phyloP scores from a whole-genome alignment of 805 yeast species.

The Cyberlindnera samutprakarnensis region DNA sequence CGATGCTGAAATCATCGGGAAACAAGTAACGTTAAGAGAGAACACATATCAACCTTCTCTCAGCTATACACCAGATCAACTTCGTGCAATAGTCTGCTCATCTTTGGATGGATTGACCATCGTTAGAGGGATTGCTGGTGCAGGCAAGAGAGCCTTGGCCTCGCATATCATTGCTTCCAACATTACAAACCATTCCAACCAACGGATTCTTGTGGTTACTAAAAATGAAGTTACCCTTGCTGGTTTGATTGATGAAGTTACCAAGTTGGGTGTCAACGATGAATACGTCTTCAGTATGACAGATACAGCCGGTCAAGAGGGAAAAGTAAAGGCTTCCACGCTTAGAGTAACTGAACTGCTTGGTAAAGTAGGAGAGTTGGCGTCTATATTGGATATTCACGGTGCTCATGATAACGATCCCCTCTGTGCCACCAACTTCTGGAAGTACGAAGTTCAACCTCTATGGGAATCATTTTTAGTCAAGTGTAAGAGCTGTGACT shows the following conservation, averaged over 20 bases:
- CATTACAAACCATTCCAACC: slow-evolving; percentile 14
- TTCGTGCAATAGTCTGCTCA: slow-evolving; percentile 17
- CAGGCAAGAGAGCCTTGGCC: slow-evolving; percentile 36
- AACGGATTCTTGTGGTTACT: slow-evolving; percentile 10
- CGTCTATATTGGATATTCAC: slow-evolving; percentile 22
- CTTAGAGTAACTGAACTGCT: slow-evolving; percentile 15
- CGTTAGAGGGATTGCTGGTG: slow-evolving; percentile 47
- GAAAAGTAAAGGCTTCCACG: background rate
- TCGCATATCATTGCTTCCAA: slow-evolving; percentile 18
- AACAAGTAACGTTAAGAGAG: background rate
- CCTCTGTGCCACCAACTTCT: slow-evolving; percentile 29
- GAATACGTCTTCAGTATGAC: slow-evolving; percentile 5
- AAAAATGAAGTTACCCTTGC: slow-evolving; percentile 3
- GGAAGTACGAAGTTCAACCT: slow-evolving; percentile 16
- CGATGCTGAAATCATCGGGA: background rate
- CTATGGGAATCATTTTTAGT: slow-evolving; percentile 10
- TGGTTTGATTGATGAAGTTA: background rate
- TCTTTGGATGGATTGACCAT: slow-evolving; percentile 32
- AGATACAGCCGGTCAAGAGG: slow-evolving; percentile 1
- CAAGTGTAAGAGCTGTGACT: background rate
- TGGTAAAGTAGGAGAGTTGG: slow-evolving; percentile 23
- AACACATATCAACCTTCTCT: background rate
- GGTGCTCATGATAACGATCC: slow-evolving; percentile 32
- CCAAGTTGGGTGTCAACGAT: background rate
- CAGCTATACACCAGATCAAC: slow-evolving; percentile 1